Evolutionary conservation across 2,329 filamentous ascomycete genomes (phyloP).

Genomic region (Exophiala mesophila): DNA sequence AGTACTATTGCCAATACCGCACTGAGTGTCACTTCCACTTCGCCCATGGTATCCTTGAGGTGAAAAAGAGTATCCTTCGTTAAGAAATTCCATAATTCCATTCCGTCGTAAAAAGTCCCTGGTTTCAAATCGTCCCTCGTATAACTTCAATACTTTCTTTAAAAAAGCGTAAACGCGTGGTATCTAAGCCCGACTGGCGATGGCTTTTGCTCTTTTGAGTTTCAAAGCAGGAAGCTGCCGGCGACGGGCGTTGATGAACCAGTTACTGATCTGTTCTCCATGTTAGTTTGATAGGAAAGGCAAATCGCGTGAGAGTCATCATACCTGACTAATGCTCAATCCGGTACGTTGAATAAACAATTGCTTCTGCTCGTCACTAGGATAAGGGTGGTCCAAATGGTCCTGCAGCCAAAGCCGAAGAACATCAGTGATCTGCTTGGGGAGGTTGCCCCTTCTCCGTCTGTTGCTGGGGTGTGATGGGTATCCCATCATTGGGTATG

Average conservation of each 20-base stretch:
- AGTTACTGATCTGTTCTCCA: conserved; percentile 44
- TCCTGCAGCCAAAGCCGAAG: conserved; percentile 72
- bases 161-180: not conserved
- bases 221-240: conserved; percentile 45
- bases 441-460: conserved; percentile 72
- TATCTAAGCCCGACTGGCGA: conserved; percentile 9
- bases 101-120: not conserved
- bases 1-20: not conserved
- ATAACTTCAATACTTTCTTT: not conserved
- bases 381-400: conserved; percentile 75
- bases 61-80: not conserved
- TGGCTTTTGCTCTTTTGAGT: conserved; percentile 12
- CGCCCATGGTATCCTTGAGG: not conserved
- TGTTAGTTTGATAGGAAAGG: no score
- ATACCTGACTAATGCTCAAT: conserved; percentile 64
- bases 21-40: not conserved
- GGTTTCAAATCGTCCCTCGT: not conserved
- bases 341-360: conserved; percentile 71
- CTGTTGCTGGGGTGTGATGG: conserved; percentile 32
- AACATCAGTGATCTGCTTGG: conserved; percentile 80
- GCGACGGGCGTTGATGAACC: conserved; percentile 49
- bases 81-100: not conserved
- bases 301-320: conserved; percentile 6
- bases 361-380: conserved; percentile 82
- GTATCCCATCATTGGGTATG: conserved; percentile 18